A percentile compares a stretch with the other conserved stretches of the same genome.
Evolutionary conservation across 148 eudicot species (phyloP).

Genomic region (Beta vulgaris): DNA sequence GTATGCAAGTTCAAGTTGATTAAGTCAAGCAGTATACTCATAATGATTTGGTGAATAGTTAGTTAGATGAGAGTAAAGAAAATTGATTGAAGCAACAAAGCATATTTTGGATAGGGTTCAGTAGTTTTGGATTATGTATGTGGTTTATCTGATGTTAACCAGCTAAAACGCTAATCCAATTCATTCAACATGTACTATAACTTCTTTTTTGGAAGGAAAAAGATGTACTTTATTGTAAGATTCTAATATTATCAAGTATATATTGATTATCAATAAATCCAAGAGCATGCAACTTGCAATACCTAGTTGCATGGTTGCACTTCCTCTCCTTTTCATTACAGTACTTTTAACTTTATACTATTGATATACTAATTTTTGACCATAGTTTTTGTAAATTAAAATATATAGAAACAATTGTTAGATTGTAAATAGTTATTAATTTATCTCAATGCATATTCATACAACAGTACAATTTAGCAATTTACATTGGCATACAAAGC

Average conservation of each 20-base stretch:
- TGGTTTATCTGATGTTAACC: background rate
- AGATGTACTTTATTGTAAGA: background rate
- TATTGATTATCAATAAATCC: background rate
- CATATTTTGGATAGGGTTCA: background rate
- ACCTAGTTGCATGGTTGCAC: no score
- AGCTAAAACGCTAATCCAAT: background rate
- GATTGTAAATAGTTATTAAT: no score
- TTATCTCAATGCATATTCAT: no score
- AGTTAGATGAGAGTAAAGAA: background rate
- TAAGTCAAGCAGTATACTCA: background rate
- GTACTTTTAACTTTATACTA: no score
- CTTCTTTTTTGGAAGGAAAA: background rate
- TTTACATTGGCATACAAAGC: background rate
- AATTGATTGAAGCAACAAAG: background rate
- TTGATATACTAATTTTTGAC: no score
- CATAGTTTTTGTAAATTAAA: no score
- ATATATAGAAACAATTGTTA: no score
- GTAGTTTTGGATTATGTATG: background rate
- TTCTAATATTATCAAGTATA: background rate
- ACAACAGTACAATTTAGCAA: no score
- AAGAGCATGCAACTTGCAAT: background rate
- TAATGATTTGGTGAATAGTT: background rate
- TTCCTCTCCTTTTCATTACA: no score
- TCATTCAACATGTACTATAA: background rate
- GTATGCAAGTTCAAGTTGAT: background rate